Evolutionary conservation across 2,329 filamentous ascomycete species (phyloP).

Genomic region (Gremmenia infestans): DNA sequence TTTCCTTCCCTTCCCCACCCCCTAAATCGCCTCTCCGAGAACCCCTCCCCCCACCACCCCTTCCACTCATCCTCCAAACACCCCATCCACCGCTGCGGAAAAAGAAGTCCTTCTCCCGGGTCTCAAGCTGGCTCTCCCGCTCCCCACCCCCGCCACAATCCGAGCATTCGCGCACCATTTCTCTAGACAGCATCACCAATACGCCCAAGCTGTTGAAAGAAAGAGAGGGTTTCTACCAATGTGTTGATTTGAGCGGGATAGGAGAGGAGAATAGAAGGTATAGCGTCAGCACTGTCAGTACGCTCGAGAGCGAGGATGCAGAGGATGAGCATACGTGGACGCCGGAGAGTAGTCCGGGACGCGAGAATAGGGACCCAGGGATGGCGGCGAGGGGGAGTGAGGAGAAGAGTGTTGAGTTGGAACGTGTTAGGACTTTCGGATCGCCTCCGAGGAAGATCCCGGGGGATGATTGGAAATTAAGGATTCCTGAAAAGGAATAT

Average conservation of each 20-base stretch:
- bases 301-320: constrained; percentile 38
- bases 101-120: constrained; percentile 61
- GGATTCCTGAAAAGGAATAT: constrained; percentile 28
- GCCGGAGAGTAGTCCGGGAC: constrained; percentile 32
- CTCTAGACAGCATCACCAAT: constrained; percentile 50
- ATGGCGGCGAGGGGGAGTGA: constrained; percentile 9
- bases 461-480: constrained; percentile 36
- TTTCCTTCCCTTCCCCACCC: constrained; percentile 8
- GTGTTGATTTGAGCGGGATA: constrained; percentile 34
- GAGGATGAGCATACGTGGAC: constrained; percentile 46
- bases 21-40: constrained; percentile 8
- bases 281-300: constrained; percentile 44
- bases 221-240: constrained; percentile 55
- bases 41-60: constrained; percentile 38
- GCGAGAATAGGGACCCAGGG: constrained; percentile 5
- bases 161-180: constrained; percentile 35
- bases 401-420: constrained; percentile 22
- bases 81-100: constrained; percentile 51
- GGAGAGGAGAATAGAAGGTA: constrained; percentile 26
- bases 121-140: constrained; percentile 55
- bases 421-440: constrained; percentile 21
- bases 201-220: constrained; percentile 46
- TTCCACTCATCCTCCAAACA: constrained; percentile 49
- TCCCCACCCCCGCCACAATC: constrained; percentile 20
- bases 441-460: constrained; percentile 13